These are phyloP conservation scores for Globisporangium yorkense DNA, from an alignment of 352 stramenopile species.

Conservation along the genomic window DNA sequence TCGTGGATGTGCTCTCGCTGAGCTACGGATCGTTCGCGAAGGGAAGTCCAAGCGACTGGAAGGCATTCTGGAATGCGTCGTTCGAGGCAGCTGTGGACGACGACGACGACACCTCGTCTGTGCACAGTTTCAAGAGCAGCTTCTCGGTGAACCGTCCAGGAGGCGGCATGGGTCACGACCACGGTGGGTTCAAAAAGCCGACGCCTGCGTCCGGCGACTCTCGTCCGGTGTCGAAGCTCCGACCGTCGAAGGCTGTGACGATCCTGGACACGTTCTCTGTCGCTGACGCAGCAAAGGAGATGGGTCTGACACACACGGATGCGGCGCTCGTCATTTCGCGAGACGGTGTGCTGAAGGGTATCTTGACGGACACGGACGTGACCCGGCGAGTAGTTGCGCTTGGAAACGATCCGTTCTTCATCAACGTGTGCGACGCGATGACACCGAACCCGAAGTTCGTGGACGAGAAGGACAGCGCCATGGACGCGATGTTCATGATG, in stretches of 20 bases:
- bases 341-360: conserved; percentile 89
- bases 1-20: conserved; percentile 85
- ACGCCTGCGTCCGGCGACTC: conserved; percentile 74
- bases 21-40: conserved; percentile 88
- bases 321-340: conserved; percentile 91
- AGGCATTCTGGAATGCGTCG: conserved; percentile 88
- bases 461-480: conserved; percentile 81
- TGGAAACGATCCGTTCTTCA: conserved; percentile 81
- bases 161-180: conserved; percentile 28
- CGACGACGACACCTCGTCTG: conserved; percentile 71
- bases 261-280: conserved; percentile 84
- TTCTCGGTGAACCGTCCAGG: conserved; percentile 51
- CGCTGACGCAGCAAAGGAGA: conserved; percentile 84
- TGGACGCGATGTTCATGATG: conserved; percentile 91
- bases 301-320: conserved; percentile 88
- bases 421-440: conserved; percentile 82
- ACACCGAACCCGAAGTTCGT: conserved; percentile 87
- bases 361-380: conserved; percentile 94
- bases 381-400: conserved; percentile 80
- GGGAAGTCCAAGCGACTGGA: conserved; percentile 82
- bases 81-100: conserved; percentile 71
- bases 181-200: conserved; percentile 26
- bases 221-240: conserved; percentile 87
- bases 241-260: conserved; percentile 87
- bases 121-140: conserved; percentile 77